Base-by-base conservation (phyloP, 208 protist species). In the Naegleria lovaniensis region DNA sequence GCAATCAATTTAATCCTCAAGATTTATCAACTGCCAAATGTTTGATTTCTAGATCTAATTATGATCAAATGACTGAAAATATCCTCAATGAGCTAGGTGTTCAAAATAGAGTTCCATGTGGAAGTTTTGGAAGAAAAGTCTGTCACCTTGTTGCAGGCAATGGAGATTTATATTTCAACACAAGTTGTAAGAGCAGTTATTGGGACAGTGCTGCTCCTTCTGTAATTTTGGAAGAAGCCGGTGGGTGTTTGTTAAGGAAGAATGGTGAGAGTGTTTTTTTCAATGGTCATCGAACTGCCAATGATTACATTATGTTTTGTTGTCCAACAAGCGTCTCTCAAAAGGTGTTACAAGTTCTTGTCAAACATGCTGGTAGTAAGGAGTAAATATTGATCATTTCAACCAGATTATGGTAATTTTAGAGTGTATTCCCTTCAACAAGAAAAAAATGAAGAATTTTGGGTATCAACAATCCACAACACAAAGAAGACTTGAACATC, bases 151-250 rank as follows among this genome's bases (percentile, higher is more conserved):
- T 48, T 40, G 9, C 13, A 19, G 85, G 85, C 41, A 67, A 75
- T 15, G 85, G 39, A 11, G 85, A 89, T 67, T 67, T 89, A 41
- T 89, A 89, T 89, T 15, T 89, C 29, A 89, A 89, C 22, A 15
- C 6, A 15, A 87, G 33, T 7, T n/a, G 84, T 29, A 52, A 67
- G 29, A 67, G 19, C 16, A 39, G 33, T 89, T 89, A 89, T 89
- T 89, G 85, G 85, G 85, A 89, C 59, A 19, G 48, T 52, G 16
- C 13, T 25, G 48, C 85, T 41, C 48, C 48, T 41, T 29, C 16
- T 41, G 9, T 40, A 4, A 59, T 89, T 89, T 5, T 67, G 0
- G 15, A 55, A 5, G 85, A 89, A 40, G 43, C 85, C 5, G 48
- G 48, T 89, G 85, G n/a, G 16, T 29, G 19, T 58, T 38, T 88